Base-by-base conservation (phyloP, 2,329 filamentous ascomycete genomes). In the Trichoderma sp. region DNA sequence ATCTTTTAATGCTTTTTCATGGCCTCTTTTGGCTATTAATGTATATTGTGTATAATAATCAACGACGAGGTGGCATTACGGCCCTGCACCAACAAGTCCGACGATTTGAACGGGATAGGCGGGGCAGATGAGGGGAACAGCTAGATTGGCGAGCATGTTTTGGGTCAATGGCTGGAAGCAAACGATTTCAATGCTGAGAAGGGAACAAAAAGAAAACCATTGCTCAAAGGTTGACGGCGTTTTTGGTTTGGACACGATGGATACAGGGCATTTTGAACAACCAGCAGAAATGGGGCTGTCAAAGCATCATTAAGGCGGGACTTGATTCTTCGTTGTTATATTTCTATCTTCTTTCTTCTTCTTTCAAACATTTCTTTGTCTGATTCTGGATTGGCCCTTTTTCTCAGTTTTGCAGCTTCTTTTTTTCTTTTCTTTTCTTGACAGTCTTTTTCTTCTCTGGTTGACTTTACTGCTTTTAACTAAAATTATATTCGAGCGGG, bases 1-100 rank as follows among this genome's bases (percentile, higher is more conserved):
- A 57, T 35, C 35, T 56, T 56, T 62, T 53, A 62, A 58, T 68
- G 43, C 52, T 52, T 62, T 31, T 43, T 55, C 53, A 27, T 58
- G n/a, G 47, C 59, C 60, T 56, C 40, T 60, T 64, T 58, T 69
- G 68, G 62, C 64, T 31, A 69, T 43, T 73, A 73, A 72, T 73
- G 72, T 73, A 71, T 72, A 71, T 72, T 70, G 40, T 73, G 72
- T 72, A 70, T 72, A 69, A 69, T 70, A 67, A 47, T 70, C 47
- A 52, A 67, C 55, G 40, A 40, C 29, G 55, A 59, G 63, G 55
- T 67, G 55, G 37, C 35, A 16, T 61, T 56, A 47, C 47, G 61
- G 40, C 63, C 55, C 40, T 67, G 21, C 40, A 59, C 55, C 63
- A 10, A 37, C 40, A 67, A 59, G 40, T 43, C 55, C n/a, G 63